phyloP scores from a whole-genome alignment of 805 yeast species.

The baker's yeast (Saccharomyces cerevisiae) region DNA sequence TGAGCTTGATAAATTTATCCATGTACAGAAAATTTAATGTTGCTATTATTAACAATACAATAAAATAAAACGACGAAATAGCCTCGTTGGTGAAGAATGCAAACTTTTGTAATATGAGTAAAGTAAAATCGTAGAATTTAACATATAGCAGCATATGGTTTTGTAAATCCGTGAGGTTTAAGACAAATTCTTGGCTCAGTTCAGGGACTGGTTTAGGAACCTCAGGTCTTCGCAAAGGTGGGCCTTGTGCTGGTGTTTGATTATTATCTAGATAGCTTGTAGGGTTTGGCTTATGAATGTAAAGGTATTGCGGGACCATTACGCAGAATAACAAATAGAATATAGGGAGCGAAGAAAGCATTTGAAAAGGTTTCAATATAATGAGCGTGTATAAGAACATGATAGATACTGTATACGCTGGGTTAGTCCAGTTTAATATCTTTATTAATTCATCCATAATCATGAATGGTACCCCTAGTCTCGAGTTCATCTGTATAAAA shows the following conservation, averaged over 20 bases:
- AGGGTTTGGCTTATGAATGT: slow-evolving; percentile 56
- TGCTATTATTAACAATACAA: slow-evolving; percentile 31
- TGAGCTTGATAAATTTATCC: slow-evolving; percentile 18
- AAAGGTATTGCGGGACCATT: slow-evolving; percentile 59
- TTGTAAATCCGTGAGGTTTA: slow-evolving; percentile 77
- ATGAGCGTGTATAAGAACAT: slow-evolving; percentile 43
- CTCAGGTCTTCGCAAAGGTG: slow-evolving; percentile 40
- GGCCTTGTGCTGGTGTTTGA: slow-evolving; percentile 44
- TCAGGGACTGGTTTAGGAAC: slow-evolving; percentile 70
- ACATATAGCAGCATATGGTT: slow-evolving; percentile 68
- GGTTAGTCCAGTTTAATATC: slow-evolving; percentile 57
- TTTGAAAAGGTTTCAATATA: slow-evolving; percentile 51
- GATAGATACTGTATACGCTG: slow-evolving; percentile 52
- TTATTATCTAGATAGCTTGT: slow-evolving; percentile 28
- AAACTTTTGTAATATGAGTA: slow-evolving; percentile 43
- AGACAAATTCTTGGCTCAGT: slow-evolving; percentile 63
- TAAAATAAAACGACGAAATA: slow-evolving; percentile 45
- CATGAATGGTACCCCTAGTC: slow-evolving; percentile 56
- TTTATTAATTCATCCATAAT: slow-evolving; percentile 47
- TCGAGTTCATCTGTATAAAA: slow-evolving; percentile 51
- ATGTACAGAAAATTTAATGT: slow-evolving; percentile 26
- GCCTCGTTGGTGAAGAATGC: slow-evolving; percentile 59
- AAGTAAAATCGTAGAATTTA: slow-evolving; percentile 48
- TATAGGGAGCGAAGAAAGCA: slow-evolving; percentile 47
- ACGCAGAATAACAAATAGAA: slow-evolving; percentile 44